Base-by-base conservation (phyloP, 495 filamentous ascomycete genomes). In the Xylaria cubensis region DNA sequence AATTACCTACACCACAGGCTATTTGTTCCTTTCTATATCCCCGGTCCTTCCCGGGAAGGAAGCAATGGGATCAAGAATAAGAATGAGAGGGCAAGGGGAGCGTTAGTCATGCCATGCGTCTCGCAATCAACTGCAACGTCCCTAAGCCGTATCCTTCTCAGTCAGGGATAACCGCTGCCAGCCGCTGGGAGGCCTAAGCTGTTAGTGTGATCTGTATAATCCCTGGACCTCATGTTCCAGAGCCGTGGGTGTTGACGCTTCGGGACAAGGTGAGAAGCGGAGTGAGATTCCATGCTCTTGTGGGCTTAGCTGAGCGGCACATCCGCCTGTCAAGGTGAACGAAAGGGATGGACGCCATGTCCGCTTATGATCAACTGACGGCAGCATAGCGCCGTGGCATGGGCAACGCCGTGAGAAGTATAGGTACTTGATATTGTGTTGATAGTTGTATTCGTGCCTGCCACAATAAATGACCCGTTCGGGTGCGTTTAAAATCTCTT, bases 271-370 rank as follows among this genome's bases (percentile, higher is more conserved):
- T 51, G 50, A 56, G n/a, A 1, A 24, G 15, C 29, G 8, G 50
- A 21, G 50, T 56, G 34, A 67, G 48, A 67, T 44, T 56, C 26
- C 36, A 15, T 21, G 34, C 34, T 36, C 21, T 1, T 19, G n/a
- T 44, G 3, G 50, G 65, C 50, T 67, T 61, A 44, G 65, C 65
- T 67, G 65, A 56, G 65, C 50, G 65, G 65, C 65, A 67, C 21
- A 67, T 42, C 50, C 65, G 21, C 34, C 48, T 56, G 36, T 56
- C 50, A 56, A 67, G 50, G 65, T 67, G 50, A 56, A 36, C 48
- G 32, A 34, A 41, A 67, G 9, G 32, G 32, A 9, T 21, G 46
- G 15, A 48, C 65, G 65, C 50, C 65, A 67, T 67, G 19, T n/a
- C 64, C 44, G 24, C 29, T 67, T 39, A 50, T 39, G 48, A 51